A percentile compares a stretch with the other conserved stretches of the same genome.
phyloP scores from a whole-genome alignment of 805 yeast genomes.

The Lachancea mirantina region DNA sequence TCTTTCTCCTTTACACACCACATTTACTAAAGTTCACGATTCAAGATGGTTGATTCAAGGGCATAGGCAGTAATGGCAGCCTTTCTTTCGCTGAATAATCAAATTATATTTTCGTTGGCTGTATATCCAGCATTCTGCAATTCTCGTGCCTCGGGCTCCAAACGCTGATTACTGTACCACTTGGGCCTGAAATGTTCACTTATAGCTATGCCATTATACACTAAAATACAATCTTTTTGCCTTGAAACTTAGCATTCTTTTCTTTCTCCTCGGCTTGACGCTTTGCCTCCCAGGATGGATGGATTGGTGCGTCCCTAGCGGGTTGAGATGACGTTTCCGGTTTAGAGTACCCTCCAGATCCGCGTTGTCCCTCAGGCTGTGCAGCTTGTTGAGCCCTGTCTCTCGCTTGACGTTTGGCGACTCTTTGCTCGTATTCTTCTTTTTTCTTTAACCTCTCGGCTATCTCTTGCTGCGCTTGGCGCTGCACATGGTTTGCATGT shows the following conservation, averaged over 20 bases:
- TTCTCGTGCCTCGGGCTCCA: too few species aligned
- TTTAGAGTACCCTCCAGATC: not conserved
- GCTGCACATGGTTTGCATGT: slow-evolving; percentile 73
- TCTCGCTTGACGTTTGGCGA: slow-evolving; percentile 50
- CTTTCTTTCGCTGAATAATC: too few species aligned
- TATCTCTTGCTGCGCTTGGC: slow-evolving; percentile 48
- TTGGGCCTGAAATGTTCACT: too few species aligned
- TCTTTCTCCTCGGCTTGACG: slow-evolving; percentile 59
- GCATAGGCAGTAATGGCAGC: too few species aligned
- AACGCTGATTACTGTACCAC: too few species aligned
- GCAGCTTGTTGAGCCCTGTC: slow-evolving; percentile 33
- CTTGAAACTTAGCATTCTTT: slow-evolving; percentile 62
- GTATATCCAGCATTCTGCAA: too few species aligned
- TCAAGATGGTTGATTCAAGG: too few species aligned
- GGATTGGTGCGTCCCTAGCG: slow-evolving; percentile 38
- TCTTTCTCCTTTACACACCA: too few species aligned
- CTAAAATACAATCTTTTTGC: slow-evolving; percentile 63
- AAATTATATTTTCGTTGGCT: too few species aligned
- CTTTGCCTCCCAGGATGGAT: slow-evolving; percentile 99
- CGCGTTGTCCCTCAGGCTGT: slow-evolving; percentile 1
- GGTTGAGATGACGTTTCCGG: slow-evolving; percentile 12
- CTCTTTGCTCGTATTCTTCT: slow-evolving; percentile 65
- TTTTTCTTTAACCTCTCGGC: slow-evolving; percentile 55
- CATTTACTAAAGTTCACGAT: too few species aligned
- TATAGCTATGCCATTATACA: too few species aligned